phyloP scores from a whole-genome alignment of 768 basidiomycete genomes.

The Kwoniella heveanensis region DNA sequence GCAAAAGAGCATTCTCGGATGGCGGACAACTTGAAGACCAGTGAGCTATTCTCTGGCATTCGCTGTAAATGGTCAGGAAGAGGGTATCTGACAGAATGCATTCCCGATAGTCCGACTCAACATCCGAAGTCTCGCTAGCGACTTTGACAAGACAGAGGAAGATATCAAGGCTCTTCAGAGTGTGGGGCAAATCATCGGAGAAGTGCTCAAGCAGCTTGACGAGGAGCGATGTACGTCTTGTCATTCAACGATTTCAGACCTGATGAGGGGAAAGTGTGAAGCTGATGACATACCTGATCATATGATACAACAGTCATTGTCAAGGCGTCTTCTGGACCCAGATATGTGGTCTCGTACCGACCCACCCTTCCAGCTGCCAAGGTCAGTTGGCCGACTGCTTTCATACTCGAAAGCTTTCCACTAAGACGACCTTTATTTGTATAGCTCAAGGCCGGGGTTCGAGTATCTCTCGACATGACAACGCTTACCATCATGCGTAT shows the following conservation, averaged over 20 bases:
- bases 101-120: constrained; percentile 75
- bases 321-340: constrained; percentile 95
- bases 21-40: constrained; percentile 83
- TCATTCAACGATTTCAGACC: too few relatives aligned
- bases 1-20: constrained; percentile 85
- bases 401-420: too few relatives aligned
- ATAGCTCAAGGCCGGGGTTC: constrained; percentile 89
- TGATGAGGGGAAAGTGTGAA: too few relatives aligned
- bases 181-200: constrained; percentile 97
- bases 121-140: constrained; percentile 82
- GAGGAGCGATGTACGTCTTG: constrained; percentile 91
- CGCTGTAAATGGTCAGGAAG: too few relatives aligned
- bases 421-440: too few relatives aligned
- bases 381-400: constrained; percentile 46
- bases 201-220: constrained; percentile 97
- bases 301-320: constrained; percentile 84
- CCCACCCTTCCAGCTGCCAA: constrained; percentile 80
- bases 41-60: too few relatives aligned
- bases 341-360: constrained; percentile 96
- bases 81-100: background rate
- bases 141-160: constrained; percentile 92
- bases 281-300: too few relatives aligned
- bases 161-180: constrained; percentile 99
- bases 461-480: constrained; percentile 98
- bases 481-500: constrained; percentile 99